Evolutionary conservation across 164 flowering plant species (phyloP).

Genomic region (Euptelea pleiosperma): DNA sequence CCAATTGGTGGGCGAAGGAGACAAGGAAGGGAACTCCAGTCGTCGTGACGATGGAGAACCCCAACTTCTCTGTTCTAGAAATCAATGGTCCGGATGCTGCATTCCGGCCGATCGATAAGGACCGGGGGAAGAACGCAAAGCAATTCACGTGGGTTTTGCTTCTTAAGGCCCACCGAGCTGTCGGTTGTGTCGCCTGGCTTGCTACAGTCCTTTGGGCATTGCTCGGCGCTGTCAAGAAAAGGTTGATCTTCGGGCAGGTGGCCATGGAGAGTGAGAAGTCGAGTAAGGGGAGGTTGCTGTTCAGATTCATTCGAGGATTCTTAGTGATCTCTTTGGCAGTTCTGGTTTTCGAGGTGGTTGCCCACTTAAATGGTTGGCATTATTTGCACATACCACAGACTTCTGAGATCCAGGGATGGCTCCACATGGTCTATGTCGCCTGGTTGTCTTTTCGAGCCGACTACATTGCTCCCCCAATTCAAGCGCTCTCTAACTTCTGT

Average conservation of each 20-base stretch:
- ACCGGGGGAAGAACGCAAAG: slow-evolving; percentile 72
- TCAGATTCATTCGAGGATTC: slow-evolving; percentile 49
- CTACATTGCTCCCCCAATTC: slow-evolving; percentile 70
- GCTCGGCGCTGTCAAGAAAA: slow-evolving; percentile 56
- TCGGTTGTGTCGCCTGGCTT: slow-evolving; percentile 65
- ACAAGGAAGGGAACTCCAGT: slow-evolving; percentile 61
- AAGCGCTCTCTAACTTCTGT: slow-evolving; percentile 60
- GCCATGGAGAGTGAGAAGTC: slow-evolving; percentile 46
- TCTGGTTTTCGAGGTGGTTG: slow-evolving; percentile 59
- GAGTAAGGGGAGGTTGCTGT: slow-evolving; percentile 43
- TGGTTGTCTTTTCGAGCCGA: slow-evolving; percentile 69
- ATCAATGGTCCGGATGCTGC: slow-evolving; percentile 63
- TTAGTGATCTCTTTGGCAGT: slow-evolving; percentile 40
- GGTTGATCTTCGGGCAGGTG: slow-evolving; percentile 53
- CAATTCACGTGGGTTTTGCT: slow-evolving; percentile 83
- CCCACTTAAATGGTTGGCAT: slow-evolving; percentile 77
- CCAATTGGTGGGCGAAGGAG: slow-evolving; percentile 55
- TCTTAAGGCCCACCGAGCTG: slow-evolving; percentile 71
- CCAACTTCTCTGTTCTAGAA: slow-evolving; percentile 68
- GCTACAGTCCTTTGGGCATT: slow-evolving; percentile 57
- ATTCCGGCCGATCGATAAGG: slow-evolving; percentile 59
- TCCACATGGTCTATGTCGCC: slow-evolving; percentile 47
- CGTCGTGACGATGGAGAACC: slow-evolving; percentile 83
- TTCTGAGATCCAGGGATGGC: slow-evolving; percentile 53
- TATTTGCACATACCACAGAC: slow-evolving; percentile 56